Evolutionary conservation across 352 stramenopile species (phyloP).

Genomic region (Pythium insidiosum): DNA sequence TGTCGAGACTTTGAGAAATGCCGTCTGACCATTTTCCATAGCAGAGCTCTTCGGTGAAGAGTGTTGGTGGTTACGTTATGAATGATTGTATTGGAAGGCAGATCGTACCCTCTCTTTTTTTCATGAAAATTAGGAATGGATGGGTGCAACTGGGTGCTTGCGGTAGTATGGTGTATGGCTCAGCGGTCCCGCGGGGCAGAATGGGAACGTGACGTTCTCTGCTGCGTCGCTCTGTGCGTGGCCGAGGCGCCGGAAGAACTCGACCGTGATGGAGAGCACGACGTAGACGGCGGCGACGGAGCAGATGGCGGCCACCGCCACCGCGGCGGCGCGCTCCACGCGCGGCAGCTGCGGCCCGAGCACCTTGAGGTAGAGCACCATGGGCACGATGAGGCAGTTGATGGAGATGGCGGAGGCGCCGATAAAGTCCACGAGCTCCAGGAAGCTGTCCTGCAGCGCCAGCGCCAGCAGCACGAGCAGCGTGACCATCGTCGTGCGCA

Average conservation of each 20-base stretch:
- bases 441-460: constrained; percentile 15
- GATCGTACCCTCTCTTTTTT: no score
- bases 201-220: constrained; percentile 6
- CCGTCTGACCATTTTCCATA: no score
- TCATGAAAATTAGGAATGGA: no score
- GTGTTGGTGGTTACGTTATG: no score
- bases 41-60: no score
- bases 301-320: constrained; percentile 4
- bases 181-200: constrained; percentile 6
- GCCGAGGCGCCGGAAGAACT: not conserved
- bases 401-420: constrained; percentile 16
- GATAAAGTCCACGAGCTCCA: constrained; percentile 22
- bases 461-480: constrained; percentile 17
- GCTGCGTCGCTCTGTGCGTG: not conserved
- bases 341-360: constrained; percentile 6
- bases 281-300: constrained; percentile 12
- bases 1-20: no score
- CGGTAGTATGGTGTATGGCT: no score
- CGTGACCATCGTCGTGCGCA: constrained; percentile 12
- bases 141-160: no score
- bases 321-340: constrained; percentile 8
- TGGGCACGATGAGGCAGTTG: constrained; percentile 22
- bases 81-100: no score
- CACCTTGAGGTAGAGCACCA: constrained; percentile 22
- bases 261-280: constrained; percentile 4